phyloP scores from a whole-genome alignment of 345 rosid species.

The Salix purpurea region DNA sequence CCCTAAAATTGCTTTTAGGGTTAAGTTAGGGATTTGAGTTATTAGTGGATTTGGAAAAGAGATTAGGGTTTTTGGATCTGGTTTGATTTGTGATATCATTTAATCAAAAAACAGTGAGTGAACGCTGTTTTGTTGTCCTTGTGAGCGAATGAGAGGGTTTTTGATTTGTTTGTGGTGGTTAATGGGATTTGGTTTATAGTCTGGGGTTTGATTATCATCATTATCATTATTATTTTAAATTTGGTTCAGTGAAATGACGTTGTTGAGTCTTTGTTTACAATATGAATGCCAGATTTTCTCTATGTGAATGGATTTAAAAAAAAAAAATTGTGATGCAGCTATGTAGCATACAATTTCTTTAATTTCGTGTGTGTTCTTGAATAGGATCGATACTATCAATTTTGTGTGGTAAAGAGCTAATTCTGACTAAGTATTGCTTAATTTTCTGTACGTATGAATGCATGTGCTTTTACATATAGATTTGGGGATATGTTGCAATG shows the following conservation, averaged over 20 bases:
- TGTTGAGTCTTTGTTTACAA: background rate
- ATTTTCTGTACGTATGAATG: background rate
- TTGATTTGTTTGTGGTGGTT: background rate
- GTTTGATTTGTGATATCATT: slow-evolving; percentile 1
- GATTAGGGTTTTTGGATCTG: slow-evolving; percentile 21
- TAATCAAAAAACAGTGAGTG: slow-evolving; percentile 5
- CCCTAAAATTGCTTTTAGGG: slow-evolving; percentile 12
- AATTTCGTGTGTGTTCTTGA: background rate
- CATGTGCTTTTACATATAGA: background rate
- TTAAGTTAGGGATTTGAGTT: slow-evolving; percentile 2
- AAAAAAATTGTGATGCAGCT: background rate
- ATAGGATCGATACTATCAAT: background rate
- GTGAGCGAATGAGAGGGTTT: background rate
- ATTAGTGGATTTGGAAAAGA: background rate
- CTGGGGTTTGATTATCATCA: background rate
- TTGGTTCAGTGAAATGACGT: background rate
- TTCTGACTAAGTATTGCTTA: background rate
- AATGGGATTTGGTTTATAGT: background rate
- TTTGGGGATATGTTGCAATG: background rate
- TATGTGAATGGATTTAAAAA: background rate
- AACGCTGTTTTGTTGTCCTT: background rate
- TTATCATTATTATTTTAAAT: background rate
- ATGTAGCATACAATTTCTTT: background rate
- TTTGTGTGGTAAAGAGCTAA: background rate
- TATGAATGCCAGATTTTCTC: background rate